phyloP scores from a whole-genome alignment of 2,329 filamentous ascomycete genomes.

The Fusarium paranaense region DNA sequence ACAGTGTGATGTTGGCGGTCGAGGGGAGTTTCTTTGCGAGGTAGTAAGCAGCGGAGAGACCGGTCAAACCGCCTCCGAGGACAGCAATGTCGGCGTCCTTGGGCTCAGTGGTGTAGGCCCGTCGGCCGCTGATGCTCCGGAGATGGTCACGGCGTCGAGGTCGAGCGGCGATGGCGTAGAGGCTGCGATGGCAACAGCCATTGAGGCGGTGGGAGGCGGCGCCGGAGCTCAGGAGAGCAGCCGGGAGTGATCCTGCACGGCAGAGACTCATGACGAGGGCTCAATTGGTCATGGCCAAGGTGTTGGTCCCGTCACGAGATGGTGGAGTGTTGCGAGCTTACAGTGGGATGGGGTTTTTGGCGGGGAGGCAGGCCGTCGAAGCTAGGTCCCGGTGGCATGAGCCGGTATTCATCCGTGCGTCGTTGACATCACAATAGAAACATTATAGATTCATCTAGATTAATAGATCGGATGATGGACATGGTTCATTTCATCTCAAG shows the following conservation, averaged over 20 bases:
- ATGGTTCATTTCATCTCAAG: not conserved
- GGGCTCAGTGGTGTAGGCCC: slow-evolving; percentile 33
- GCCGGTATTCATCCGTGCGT: slow-evolving; percentile 38
- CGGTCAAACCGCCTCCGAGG: slow-evolving; percentile 85
- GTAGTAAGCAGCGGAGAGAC: slow-evolving; percentile 82
- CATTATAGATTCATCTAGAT: not conserved
- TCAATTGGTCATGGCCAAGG: slow-evolving; percentile 47
- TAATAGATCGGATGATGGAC: not conserved
- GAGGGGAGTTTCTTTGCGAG: slow-evolving; percentile 74
- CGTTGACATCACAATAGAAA: slow-evolving; percentile 3
- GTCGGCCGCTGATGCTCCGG: slow-evolving; percentile 7
- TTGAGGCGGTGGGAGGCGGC: slow-evolving; percentile 30
- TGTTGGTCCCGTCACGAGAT: slow-evolving; percentile 12
- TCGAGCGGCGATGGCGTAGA: slow-evolving; percentile 5
- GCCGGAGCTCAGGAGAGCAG: slow-evolving; percentile 42
- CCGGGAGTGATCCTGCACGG: slow-evolving; percentile 43
- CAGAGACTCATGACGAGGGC: slow-evolving; percentile 42
- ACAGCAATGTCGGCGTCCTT: slow-evolving; percentile 67
- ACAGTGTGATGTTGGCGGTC: slow-evolving; percentile 79
- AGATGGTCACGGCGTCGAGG: not conserved
- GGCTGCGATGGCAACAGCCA: slow-evolving; percentile 18
- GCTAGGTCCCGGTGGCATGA: slow-evolving; percentile 15
- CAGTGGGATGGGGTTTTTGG: not conserved
- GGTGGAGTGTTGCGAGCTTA: slow-evolving; percentile 27
- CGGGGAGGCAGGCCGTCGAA: not conserved